A percentile compares a stretch with the other conserved stretches of the same genome.
Evolutionary conservation across 345 rosid genomes (phyloP).

Genomic region (Garcia nutans): DNA sequence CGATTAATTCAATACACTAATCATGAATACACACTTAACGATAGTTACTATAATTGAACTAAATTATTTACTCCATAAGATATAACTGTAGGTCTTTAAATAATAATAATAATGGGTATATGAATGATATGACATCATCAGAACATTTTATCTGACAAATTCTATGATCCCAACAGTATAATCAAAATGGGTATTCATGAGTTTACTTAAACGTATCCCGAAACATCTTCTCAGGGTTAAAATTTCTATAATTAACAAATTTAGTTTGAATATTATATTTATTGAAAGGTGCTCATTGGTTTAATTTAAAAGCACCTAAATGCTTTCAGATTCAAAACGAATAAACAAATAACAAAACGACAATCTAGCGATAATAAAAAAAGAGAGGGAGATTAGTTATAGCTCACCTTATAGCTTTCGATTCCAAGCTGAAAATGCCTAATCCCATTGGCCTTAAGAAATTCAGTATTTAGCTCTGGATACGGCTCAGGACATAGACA

Average conservation of each 20-base stretch:
- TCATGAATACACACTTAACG: neutral
- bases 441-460: constrained; percentile 76
- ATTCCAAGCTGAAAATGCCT: constrained; percentile 86
- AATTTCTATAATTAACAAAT: neutral
- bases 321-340: neutral
- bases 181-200: neutral
- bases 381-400: neutral
- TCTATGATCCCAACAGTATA: neutral
- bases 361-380: neutral
- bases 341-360: neutral
- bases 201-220: neutral
- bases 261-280: neutral
- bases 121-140: constrained; percentile 5
- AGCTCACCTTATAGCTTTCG: constrained; percentile 74
- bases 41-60: neutral
- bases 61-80: neutral
- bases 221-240: neutral
- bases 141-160: neutral
- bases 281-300: neutral
- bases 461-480: constrained; percentile 69
- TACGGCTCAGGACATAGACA: constrained; percentile 90
- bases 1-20: too few relatives aligned
- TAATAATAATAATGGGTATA: neutral
- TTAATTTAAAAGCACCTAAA: neutral
- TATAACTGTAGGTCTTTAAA: too few relatives aligned